These are phyloP conservation scores for Quercus alba DNA, from an alignment of 306 rosid genomes.

Conservation along the genomic window DNA sequence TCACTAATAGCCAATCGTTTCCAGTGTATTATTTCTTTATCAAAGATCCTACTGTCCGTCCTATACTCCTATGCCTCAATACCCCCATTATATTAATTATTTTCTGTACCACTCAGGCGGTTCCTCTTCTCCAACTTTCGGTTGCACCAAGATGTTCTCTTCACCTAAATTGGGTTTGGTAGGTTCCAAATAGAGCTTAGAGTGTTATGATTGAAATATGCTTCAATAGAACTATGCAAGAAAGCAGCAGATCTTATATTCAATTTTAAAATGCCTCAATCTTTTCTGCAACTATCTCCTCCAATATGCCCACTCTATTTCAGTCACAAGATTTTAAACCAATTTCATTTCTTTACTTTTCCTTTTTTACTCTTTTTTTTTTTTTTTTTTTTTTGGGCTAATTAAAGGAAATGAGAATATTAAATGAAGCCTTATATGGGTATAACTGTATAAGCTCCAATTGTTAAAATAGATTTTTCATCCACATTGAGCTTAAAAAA, in stretches of 20 bases:
- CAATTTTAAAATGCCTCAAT: too few species aligned
- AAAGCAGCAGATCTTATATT: not conserved
- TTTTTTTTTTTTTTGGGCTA: too few species aligned
- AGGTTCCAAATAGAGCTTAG: too few species aligned
- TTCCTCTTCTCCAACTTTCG: not conserved
- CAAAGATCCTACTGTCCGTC: not conserved
- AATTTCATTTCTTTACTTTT: not conserved
- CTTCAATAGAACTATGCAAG: not conserved
- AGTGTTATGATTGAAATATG: not conserved
- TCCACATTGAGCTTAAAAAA: too few species aligned
- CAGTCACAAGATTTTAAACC: not conserved
- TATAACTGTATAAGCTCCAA: too few species aligned
- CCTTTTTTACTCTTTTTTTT: not conserved
- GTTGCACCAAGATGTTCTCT: not conserved
- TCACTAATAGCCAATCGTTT: conserved; percentile 1
- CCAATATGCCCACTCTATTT: not conserved
- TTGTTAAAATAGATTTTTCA: too few species aligned
- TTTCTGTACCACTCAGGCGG: not conserved
- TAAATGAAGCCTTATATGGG: too few species aligned
- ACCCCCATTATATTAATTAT: not conserved
- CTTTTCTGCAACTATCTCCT: not conserved
- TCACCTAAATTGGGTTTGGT: too few species aligned
- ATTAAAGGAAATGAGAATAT: too few species aligned
- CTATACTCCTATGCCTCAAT: not conserved
- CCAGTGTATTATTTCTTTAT: not conserved